Conservation (phyloP, 2,329 filamentous ascomycete genomes). For the Sporothrix protearum region DNA sequence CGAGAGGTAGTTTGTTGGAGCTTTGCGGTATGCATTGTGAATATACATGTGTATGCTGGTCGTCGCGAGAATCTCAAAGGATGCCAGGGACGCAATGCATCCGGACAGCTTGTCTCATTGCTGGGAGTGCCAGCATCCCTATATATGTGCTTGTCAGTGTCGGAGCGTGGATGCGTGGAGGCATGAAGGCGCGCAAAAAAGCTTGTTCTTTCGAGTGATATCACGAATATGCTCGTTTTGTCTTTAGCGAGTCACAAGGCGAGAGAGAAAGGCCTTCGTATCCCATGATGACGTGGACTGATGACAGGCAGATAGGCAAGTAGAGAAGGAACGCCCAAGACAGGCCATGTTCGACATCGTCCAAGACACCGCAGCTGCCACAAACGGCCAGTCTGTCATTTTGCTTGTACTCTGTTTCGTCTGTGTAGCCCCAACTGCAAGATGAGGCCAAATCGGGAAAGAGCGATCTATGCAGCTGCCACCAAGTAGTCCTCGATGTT, state of each 20-base stretch:
- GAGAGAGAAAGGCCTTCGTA: background rate
- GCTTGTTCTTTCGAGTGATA: background rate
- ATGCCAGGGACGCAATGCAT: background rate
- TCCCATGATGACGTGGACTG: conserved; percentile 13
- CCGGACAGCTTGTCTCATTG: background rate
- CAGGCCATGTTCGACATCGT: background rate
- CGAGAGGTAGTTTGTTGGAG: background rate
- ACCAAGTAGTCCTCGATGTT: background rate
- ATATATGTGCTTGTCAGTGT: background rate
- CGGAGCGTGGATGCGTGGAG: background rate
- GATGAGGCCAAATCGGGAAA: conserved; percentile 6
- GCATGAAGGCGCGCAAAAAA: background rate
- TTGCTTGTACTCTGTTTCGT: background rate
- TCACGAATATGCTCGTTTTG: background rate
- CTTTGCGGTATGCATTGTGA: background rate
- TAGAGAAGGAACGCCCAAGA: conserved; percentile 2
- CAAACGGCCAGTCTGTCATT: background rate
- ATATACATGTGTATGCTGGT: background rate
- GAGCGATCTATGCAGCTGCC: background rate
- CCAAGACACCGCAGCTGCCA: conserved; percentile 2
- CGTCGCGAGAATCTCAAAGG: background rate
- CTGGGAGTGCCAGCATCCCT: too few relatives aligned
- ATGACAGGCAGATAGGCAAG: background rate
- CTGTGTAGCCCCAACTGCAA: conserved; percentile 14
- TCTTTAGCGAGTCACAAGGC: conserved; percentile 1